Evolutionary conservation across 345 rosid genomes (phyloP).

Genomic region (Acer campestre): DNA sequence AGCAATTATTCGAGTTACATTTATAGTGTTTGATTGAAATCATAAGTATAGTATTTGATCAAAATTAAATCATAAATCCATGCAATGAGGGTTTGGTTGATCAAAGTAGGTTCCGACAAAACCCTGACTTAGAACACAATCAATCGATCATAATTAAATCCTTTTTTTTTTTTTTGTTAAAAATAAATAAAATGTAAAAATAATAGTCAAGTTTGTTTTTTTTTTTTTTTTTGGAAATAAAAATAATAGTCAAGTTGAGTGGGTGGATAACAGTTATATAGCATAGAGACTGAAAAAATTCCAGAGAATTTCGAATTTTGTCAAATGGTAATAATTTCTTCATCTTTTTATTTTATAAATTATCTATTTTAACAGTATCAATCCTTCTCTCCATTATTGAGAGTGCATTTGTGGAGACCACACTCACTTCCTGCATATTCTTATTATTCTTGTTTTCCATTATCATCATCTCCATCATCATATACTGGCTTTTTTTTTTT

Average conservation of each 20-base stretch:
- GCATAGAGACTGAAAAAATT: not conserved
- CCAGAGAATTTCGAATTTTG: not conserved
- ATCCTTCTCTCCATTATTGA: conserved; percentile 12
- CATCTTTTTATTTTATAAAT: not conserved
- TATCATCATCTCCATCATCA: not conserved
- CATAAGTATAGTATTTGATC: too few species aligned
- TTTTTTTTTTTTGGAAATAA: too few species aligned
- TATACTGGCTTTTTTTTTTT: not conserved
- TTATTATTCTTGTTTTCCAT: conserved; percentile 14
- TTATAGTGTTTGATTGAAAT: too few species aligned
- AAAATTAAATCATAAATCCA: too few species aligned
- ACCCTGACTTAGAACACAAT: too few species aligned
- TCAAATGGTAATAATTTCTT: conserved; percentile 12
- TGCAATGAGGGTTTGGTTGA: too few species aligned
- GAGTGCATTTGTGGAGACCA: conserved; percentile 36
- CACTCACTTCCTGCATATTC: not conserved
- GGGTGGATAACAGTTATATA: conserved; percentile 16
- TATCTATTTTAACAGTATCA: not conserved
- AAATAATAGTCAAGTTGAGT: not conserved
- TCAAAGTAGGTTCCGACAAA: too few species aligned
- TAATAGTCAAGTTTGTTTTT: too few species aligned
- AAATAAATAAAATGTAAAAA: too few species aligned
- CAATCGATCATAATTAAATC: too few species aligned
- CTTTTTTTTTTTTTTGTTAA: too few species aligned
- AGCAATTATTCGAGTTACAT: too few species aligned